Conservation (phyloP, 495 filamentous ascomycete genomes). For the Lasiosphaeris hirsuta region DNA sequence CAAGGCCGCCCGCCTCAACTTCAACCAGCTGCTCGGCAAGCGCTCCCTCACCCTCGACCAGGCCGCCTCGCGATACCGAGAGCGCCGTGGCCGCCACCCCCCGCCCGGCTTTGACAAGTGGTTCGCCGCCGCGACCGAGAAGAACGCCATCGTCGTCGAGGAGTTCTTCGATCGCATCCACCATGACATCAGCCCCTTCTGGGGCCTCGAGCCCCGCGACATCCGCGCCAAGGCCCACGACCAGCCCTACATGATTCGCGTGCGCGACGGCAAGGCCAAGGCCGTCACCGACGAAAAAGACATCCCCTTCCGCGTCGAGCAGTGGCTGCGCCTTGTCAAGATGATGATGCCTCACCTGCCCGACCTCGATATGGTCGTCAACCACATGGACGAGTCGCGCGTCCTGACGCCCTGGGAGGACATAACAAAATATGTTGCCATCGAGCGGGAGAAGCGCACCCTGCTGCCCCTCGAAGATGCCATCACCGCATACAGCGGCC, state of each 20-base stretch:
- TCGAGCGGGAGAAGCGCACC: conserved; percentile 44
- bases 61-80: conserved; percentile 56
- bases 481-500: conserved; percentile 23
- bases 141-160: conserved; percentile 58
- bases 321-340: conserved; percentile 49
- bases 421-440: conserved; percentile 47
- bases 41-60: conserved; percentile 47
- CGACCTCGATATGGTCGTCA: conserved; percentile 65
- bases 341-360: conserved; percentile 54
- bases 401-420: conserved; percentile 59
- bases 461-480: conserved; percentile 31
- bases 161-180: conserved; percentile 66
- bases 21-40: conserved; percentile 37
- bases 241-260: conserved; percentile 45
- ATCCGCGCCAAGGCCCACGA: conserved; percentile 46
- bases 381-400: conserved; percentile 61
- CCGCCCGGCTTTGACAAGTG: conserved; percentile 66
- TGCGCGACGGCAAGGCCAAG: conserved; percentile 51
- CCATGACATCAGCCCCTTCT: conserved; percentile 62
- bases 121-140: conserved; percentile 56
- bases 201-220: conserved; percentile 51
- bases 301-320: conserved; percentile 49
- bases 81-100: conserved; percentile 61
- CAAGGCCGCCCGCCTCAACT: conserved; percentile 30
- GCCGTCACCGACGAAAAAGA: conserved; percentile 33